Conservation (phyloP, 495 filamentous ascomycete species). For the Neurospora sp. region DNA sequence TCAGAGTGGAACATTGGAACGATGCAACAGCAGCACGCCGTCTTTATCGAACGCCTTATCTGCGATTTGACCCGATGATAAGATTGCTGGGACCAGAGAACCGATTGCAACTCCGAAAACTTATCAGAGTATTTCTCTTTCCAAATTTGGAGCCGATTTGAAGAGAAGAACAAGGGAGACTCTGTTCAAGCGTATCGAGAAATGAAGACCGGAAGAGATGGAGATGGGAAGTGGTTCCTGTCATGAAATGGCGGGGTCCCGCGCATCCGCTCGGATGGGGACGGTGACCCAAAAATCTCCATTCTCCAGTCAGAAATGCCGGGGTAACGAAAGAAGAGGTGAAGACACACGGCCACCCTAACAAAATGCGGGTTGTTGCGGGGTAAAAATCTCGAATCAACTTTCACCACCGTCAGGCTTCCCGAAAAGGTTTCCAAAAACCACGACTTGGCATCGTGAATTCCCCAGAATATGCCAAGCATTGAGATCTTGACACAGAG, state of each 20-base stretch:
- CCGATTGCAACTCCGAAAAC: background rate
- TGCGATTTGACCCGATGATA: background rate
- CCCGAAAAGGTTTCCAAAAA: conserved; percentile 9
- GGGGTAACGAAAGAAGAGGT: background rate
- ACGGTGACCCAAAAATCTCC: background rate
- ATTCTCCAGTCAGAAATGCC: background rate
- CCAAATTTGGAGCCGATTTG: background rate
- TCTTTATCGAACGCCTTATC: background rate
- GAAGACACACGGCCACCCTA: background rate
- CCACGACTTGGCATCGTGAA: background rate
- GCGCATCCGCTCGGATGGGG: background rate
- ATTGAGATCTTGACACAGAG: background rate
- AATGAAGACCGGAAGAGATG: background rate
- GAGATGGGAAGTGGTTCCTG: background rate
- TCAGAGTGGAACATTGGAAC: background rate
- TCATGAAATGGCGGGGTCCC: background rate
- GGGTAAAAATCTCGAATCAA: background rate
- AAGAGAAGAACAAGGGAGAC: background rate
- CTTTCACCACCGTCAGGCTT: conserved; percentile 2
- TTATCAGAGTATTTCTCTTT: background rate
- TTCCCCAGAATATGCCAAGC: conserved; percentile 12
- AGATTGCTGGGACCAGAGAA: background rate
- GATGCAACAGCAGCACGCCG: background rate
- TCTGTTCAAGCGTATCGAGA: background rate
- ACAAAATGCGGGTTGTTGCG: background rate